These are phyloP conservation scores for Tuber indicum DNA, from an alignment of 495 filamentous ascomycete species.

Conservation along the genomic window DNA sequence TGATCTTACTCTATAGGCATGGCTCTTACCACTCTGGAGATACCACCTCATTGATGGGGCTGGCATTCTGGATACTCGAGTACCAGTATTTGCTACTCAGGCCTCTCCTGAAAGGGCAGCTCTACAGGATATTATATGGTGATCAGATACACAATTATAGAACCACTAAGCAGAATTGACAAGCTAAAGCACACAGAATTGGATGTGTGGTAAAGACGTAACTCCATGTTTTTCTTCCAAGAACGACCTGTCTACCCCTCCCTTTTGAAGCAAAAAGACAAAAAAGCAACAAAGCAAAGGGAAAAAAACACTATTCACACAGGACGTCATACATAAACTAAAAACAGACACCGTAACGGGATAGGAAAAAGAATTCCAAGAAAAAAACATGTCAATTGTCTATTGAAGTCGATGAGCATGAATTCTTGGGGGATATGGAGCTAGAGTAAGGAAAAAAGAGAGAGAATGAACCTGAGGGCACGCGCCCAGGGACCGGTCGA, in stretches of 20 bases:
- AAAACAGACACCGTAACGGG: constrained; percentile 4
- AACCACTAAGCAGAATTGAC: neutral
- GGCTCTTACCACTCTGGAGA: neutral
- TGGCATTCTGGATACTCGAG: neutral
- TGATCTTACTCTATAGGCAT: neutral
- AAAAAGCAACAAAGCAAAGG: neutral
- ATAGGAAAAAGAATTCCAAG: constrained; percentile 7
- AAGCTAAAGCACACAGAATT: neutral
- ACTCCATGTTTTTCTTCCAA: neutral
- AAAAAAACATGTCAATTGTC: constrained; percentile 9
- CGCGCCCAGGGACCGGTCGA: constrained; percentile 28
- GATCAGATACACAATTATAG: neutral
- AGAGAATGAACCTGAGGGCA: constrained; percentile 10
- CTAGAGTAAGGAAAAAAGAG: constrained; percentile 1
- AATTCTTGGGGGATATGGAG: neutral
- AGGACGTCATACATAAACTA: neutral
- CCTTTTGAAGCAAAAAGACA: constrained; percentile 5
- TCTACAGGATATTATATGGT: neutral
- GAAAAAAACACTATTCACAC: constrained; percentile 16
- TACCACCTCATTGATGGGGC: neutral
- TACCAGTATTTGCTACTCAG: neutral
- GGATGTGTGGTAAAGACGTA: neutral
- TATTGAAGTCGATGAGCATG: constrained; percentile 2
- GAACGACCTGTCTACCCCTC: neutral
- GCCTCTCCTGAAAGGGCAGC: neutral